Evolutionary conservation across 441 rosid species (phyloP), one percentile per base, ranked within the genome.

Genomic region (Erodium moschatum): DNA sequence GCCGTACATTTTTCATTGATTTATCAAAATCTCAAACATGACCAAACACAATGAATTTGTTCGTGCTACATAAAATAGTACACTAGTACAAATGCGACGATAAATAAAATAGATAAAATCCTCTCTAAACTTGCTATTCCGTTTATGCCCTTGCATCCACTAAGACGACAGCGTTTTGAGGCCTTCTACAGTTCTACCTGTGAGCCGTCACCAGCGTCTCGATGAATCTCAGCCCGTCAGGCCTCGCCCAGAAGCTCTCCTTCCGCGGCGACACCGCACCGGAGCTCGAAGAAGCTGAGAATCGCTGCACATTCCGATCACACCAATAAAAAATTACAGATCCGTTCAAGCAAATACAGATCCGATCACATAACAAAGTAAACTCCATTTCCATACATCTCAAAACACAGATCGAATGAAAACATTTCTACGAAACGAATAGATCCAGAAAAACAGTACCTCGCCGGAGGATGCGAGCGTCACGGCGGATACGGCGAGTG

Each of bases 191-290:
- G n/a, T n/a, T 9, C 44, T 70, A 91, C 80, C 96, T 82, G 80
- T 92, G 97, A 18, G 96, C 96, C 10, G 97, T 92, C 1, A 92
- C 76, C 74, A 92, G 76, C 6, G 97, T 92, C 84, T 89, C 97
- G 27, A 92, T 92, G 81, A 92, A 92, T 81, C 90, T 84, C 75
- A 92, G 71, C 16, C 96, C 96, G 65, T 92, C 97, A 68, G 89
- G 87, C 62, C 87, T 84, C 19, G 95, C 92, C 68, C 85, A 83
- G 68, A 89, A 87, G 76, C 81, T 83, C 76, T 83, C 87, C 81
- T 69, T 75, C n/a, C 73, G 1, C 27, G 27, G 27, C 27, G 27
- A 24, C 27, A 24, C 27, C 27, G 1, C 2, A 24, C 27, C 27
- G 27, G 27, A 24, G 27, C 27, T 77, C 5, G 73, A 19, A 2